phyloP scores from a whole-genome alignment of 495 filamentous ascomycete species.

The Neurospora hispaniola region DNA sequence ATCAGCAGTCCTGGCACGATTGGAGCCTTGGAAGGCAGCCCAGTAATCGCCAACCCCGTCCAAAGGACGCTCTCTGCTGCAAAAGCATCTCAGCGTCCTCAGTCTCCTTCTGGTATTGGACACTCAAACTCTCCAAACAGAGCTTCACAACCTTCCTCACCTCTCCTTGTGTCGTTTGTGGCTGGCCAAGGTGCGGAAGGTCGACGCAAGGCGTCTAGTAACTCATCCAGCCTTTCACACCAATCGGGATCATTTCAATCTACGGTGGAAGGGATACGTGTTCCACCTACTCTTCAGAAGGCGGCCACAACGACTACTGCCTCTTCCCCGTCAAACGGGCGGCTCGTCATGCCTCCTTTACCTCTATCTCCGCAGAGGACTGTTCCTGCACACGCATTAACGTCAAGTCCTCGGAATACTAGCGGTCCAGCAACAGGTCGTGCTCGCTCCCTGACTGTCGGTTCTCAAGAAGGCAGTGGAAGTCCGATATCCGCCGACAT shows the following conservation, averaged over 20 bases:
- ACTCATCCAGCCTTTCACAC: constrained; percentile 72
- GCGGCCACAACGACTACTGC: constrained; percentile 49
- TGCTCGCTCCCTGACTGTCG: constrained; percentile 83
- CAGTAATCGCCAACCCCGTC: constrained; percentile 64
- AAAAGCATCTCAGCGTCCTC: constrained; percentile 63
- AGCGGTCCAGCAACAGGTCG: constrained; percentile 41
- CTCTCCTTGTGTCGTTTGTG: constrained; percentile 83
- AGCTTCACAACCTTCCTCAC: constrained; percentile 87
- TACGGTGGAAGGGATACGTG: constrained; percentile 61
- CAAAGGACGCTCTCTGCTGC: constrained; percentile 74
- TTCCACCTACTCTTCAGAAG: constrained; percentile 49
- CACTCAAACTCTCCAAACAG: constrained; percentile 80
- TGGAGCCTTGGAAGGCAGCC: constrained; percentile 67
- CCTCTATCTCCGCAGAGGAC: constrained; percentile 41
- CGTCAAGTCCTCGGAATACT: constrained; percentile 35
- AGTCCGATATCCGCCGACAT: constrained; percentile 59
- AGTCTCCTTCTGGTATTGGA: constrained; percentile 70
- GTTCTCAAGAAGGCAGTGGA: constrained; percentile 84
- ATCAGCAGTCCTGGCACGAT: constrained; percentile 39
- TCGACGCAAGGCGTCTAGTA: constrained; percentile 65
- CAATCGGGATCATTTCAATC: constrained; percentile 66
- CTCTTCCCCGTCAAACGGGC: constrained; percentile 66
- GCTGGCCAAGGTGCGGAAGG: constrained; percentile 47
- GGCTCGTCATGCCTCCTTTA: constrained; percentile 37
- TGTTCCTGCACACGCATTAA: constrained; percentile 12